Base-by-base conservation (phyloP, 2,329 filamentous ascomycete genomes). In the Podosphaera fusca region DNA sequence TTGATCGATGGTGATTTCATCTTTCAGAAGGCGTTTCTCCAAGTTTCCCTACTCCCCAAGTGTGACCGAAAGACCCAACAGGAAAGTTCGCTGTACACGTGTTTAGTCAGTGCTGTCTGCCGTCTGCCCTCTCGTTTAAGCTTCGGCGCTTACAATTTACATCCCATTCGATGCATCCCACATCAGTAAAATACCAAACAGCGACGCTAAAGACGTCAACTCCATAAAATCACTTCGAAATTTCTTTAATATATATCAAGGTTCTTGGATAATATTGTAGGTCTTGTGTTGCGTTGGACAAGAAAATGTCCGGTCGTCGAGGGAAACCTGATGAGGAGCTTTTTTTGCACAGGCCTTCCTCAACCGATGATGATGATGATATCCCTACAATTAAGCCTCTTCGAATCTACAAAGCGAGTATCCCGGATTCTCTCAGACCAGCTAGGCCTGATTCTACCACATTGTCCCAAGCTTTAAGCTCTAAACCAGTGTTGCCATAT, bases 381-480 rank as follows among this genome's bases (percentile, higher is more conserved):
- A 87, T 85, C 64, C 85, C 87, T 58, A 86, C 85, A 21, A 78
- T 94, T 63, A 85, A 85, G 65, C 88, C 88, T 59, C 71, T 95
- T 70, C 80, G 87, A 66, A 94, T 94, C 68, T 83, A 82, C 72
- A 94, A 94, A 70, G 80, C 82, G 58, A 78, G 81, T 64, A 84
- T 81, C 58, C 78, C 82, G 36, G 75, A 75, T 56, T 79, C 79
- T 57, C 61, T 62, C 59, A 75, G 57, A 71, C 72, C 35, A 73
- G 74, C 53, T 67, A 70, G 31, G 38, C 38, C 38, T 42, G 38
- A 14, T 12, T 65, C 52, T 79, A 79, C 63, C 78, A 77, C 55
- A 74, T 74, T 7, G 81, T 87, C 80, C 30, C 82, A 81, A 62
- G 81, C 84, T 57, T 83, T 81, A 57, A 85, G 81, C 71, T 84